These are phyloP conservation scores for Termitomyces sp. DNA, from an alignment of 768 basidiomycete species.

Conservation along the genomic window DNA sequence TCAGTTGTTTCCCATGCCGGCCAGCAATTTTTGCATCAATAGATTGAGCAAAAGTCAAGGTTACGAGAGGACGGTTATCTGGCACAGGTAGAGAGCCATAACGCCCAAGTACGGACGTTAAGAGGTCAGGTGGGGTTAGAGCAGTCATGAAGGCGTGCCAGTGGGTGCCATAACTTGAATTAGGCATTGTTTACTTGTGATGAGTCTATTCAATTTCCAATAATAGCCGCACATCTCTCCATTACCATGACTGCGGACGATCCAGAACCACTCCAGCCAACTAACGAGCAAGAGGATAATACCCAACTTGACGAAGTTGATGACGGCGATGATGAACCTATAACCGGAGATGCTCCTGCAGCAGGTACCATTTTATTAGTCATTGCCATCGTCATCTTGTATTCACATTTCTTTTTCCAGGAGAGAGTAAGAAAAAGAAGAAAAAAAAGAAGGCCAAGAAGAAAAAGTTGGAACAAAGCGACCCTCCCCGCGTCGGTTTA, in stretches of 20 bases:
- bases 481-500: constrained; percentile 87
- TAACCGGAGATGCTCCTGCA: constrained; percentile 17
- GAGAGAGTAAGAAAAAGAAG: constrained; percentile 78
- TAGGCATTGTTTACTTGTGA: constrained; percentile 14
- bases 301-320: constrained; percentile 19
- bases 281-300: constrained; percentile 13
- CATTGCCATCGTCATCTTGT: constrained; percentile 6
- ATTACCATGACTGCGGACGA: constrained; percentile 13
- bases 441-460: constrained; percentile 93
- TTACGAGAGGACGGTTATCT: constrained; percentile 56
- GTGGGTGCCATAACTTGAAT: constrained; percentile 2
- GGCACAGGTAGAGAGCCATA: constrained; percentile 18
- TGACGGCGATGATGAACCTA: constrained; percentile 22
- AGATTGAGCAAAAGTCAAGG: constrained; percentile 84
- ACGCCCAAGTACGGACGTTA: constrained; percentile 23
- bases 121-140: constrained; percentile 23
- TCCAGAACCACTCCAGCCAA: constrained; percentile 10
- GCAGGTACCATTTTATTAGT: constrained; percentile 14
- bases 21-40: constrained; percentile 89
- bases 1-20: constrained; percentile 66
- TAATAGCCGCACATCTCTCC: not conserved
- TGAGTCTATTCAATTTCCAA: not conserved
- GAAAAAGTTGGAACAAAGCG: constrained; percentile 80
- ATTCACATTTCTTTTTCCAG: constrained; percentile 22
- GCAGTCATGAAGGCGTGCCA: not conserved